Conservation (phyloP, 257 asterid genomes). For the Phtheirospermum japonicum region DNA sequence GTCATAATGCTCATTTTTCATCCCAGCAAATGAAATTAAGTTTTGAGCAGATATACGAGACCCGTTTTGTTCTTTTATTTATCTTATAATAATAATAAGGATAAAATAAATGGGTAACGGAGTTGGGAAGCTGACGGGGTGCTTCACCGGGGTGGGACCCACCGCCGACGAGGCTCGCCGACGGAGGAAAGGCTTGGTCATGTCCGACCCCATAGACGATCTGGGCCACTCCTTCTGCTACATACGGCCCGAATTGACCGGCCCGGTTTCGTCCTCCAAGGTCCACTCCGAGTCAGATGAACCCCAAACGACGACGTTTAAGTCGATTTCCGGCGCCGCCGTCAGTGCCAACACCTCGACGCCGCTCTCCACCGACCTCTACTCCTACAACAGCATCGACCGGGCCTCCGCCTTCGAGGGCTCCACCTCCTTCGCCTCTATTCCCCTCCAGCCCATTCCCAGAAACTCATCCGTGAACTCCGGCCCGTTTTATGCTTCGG, state of each 20-base stretch:
- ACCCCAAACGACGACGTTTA: conserved; percentile 53
- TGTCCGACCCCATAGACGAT: conserved; percentile 76
- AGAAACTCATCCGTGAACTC: conserved; percentile 54
- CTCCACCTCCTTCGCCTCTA: conserved; percentile 79
- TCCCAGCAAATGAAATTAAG: conserved; percentile 16
- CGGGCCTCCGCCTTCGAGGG: conserved; percentile 83
- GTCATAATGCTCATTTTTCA: conserved; percentile 23
- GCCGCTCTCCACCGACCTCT: conserved; percentile 77
- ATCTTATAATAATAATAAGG: not conserved
- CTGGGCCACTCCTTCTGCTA: conserved; percentile 95
- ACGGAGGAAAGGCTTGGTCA: conserved; percentile 45
- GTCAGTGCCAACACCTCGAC: conserved; percentile 93
- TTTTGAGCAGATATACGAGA: not conserved
- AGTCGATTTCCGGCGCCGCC: conserved; percentile 88
- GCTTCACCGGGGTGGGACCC: conserved; percentile 63
- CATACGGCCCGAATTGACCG: conserved; percentile 62
- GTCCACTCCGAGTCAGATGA: conserved; percentile 54
- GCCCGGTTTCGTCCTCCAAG: conserved; percentile 49
- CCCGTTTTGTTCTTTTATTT: not conserved
- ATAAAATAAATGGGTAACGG: conserved; percentile 81
- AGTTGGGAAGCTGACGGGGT: conserved; percentile 70
- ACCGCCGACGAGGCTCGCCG: conserved; percentile 50
- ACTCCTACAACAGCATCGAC: conserved; percentile 56
- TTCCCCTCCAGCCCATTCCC: conserved; percentile 85
- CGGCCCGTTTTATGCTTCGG: conserved; percentile 54